These are phyloP conservation scores for Termitomyces sp. DNA, from an alignment of 768 basidiomycete genomes.

Conservation along the genomic window DNA sequence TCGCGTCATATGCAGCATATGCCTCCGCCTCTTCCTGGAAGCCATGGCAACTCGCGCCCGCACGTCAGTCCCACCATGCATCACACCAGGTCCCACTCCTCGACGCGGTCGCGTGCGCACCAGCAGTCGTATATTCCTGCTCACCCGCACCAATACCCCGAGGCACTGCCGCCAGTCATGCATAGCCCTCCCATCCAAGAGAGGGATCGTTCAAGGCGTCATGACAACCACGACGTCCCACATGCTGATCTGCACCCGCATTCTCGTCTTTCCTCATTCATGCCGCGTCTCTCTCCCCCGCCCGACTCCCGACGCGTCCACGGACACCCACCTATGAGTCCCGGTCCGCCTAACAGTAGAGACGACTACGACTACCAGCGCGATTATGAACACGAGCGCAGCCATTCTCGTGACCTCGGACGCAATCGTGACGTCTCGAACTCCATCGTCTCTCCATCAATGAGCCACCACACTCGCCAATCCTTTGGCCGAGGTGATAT, in stretches of 20 bases:
- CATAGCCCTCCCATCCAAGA: conserved; percentile 49
- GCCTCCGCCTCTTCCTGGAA: conserved; percentile 33
- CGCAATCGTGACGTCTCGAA: conserved; percentile 18
- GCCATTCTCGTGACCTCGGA: conserved; percentile 18
- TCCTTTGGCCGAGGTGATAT: conserved; percentile 25
- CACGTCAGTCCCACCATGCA: conserved; percentile 39
- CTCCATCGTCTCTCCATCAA: conserved; percentile 37
- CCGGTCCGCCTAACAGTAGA: conserved; percentile 51
- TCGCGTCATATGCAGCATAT: conserved; percentile 49
- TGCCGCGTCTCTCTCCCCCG: conserved; percentile 28
- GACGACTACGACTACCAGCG: conserved; percentile 47
- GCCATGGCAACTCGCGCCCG: conserved; percentile 23
- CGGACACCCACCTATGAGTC: conserved; percentile 64
- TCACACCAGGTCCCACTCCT: conserved; percentile 44
- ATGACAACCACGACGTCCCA: conserved; percentile 29
- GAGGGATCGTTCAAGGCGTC: conserved; percentile 41
- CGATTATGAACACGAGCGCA: conserved; percentile 26
- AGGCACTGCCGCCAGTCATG: conserved; percentile 34
- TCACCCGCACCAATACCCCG: conserved; percentile 43
- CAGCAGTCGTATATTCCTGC: conserved; percentile 34
- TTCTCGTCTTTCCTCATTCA: conserved; percentile 24
- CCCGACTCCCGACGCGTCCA: conserved; percentile 43
- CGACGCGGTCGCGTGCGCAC: conserved; percentile 47
- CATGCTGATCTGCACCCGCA: conserved; percentile 27
- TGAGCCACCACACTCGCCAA: conserved; percentile 29